phyloP scores from a whole-genome alignment of 140 eudicot species.

The Flaveria floridana region DNA sequence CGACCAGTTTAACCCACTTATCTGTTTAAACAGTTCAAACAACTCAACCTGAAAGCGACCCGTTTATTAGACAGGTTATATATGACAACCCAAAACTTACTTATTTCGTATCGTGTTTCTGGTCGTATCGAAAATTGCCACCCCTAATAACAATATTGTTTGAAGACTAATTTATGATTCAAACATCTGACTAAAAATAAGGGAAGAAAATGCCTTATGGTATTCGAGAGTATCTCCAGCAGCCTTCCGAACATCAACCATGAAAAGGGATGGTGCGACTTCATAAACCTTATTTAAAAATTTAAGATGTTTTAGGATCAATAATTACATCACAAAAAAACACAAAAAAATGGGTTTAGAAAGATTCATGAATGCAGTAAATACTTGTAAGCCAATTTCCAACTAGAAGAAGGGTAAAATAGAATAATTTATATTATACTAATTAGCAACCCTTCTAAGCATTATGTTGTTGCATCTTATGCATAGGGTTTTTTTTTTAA shows the following conservation, averaged over 20 bases:
- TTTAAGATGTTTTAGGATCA: neutral
- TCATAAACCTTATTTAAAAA: constrained; percentile 61
- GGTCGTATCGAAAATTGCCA: too few relatives aligned
- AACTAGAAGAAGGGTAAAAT: neutral
- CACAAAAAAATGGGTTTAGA: neutral
- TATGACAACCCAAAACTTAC: too few relatives aligned
- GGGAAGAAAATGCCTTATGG: constrained; percentile 60
- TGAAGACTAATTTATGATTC: neutral
- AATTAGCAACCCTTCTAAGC: too few relatives aligned
- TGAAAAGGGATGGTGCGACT: constrained; percentile 89
- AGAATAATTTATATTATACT: neutral
- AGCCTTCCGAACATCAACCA: constrained; percentile 98
- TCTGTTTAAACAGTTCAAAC: too few relatives aligned
- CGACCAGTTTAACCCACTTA: too few relatives aligned
- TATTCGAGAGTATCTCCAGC: constrained; percentile 99
- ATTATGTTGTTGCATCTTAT: too few relatives aligned
- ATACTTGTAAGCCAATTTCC: constrained; percentile 4
- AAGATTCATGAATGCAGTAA: neutral
- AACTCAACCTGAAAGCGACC: too few relatives aligned
- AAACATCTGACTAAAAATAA: constrained; percentile 5
- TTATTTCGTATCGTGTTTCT: too few relatives aligned
- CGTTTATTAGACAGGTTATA: too few relatives aligned
- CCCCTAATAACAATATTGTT: neutral
- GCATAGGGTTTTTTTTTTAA: too few relatives aligned
- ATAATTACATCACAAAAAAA: constrained; percentile 1